Conservation (phyloP, 768 basidiomycete genomes). For the Leccinum disarticulatum region DNA sequence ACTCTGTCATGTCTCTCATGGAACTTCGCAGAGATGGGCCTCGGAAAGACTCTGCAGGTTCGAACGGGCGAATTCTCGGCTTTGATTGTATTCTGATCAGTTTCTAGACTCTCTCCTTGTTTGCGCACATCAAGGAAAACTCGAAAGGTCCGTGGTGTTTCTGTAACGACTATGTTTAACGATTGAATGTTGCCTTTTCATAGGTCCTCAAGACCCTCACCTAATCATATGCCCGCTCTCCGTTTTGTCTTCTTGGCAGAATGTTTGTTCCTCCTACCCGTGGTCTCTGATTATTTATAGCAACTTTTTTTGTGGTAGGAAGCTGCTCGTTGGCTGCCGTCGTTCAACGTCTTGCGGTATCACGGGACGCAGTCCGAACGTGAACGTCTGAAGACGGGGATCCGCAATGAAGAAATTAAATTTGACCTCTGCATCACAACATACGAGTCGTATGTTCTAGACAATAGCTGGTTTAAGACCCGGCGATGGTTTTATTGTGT, state of each 20-base stretch:
- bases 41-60: conserved; percentile 66
- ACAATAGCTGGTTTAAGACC: conserved; percentile 61
- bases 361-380: conserved; percentile 59
- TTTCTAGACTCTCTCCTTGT: conserved; percentile 54
- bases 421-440: conserved; percentile 64
- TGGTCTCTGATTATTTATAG: background rate
- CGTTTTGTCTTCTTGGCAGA: conserved; percentile 59
- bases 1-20: background rate
- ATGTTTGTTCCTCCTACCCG: conserved; percentile 29
- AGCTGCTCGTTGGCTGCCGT: conserved; percentile 53
- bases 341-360: conserved; percentile 54
- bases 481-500: conserved; percentile 58
- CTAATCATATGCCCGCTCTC: conserved; percentile 74
- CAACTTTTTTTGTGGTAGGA: conserved; percentile 36
- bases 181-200: background rate
- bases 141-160: conserved; percentile 36
- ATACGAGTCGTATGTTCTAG: conserved; percentile 61
- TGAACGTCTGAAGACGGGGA: conserved; percentile 47
- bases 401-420: conserved; percentile 36
- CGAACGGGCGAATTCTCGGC: background rate
- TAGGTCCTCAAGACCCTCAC: conserved; percentile 55
- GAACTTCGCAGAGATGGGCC: conserved; percentile 49
- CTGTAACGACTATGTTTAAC: background rate
- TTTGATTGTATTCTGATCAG: conserved; percentile 5
- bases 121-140: conserved; percentile 64